Percentiles rank a stretch among this genome's conserved stretches.
These are phyloP conservation scores for Saposhnikovia divaricata DNA, from an alignment of 129 eudicot species.

Conservation along the genomic window DNA sequence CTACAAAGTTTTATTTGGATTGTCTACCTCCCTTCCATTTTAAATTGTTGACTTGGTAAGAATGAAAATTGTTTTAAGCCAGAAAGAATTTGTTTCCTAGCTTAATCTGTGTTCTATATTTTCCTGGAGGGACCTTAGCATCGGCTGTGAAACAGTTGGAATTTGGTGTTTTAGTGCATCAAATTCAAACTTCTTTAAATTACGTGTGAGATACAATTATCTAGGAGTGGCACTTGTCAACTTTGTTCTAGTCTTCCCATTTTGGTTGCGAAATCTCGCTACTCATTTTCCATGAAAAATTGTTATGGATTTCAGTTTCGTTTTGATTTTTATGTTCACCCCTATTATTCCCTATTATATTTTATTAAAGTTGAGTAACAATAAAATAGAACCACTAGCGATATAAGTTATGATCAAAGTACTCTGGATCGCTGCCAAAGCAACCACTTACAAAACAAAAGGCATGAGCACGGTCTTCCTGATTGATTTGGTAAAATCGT, in stretches of 20 bases:
- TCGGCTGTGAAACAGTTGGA: background rate
- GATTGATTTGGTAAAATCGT: too few relatives aligned
- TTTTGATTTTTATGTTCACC: too few relatives aligned
- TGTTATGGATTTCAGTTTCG: too few relatives aligned
- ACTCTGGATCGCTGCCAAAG: too few relatives aligned
- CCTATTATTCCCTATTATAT: too few relatives aligned
- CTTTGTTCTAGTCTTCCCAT: background rate
- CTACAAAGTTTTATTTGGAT: background rate
- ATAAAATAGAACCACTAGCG: too few relatives aligned
- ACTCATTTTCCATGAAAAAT: too few relatives aligned
- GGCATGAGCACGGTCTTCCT: too few relatives aligned
- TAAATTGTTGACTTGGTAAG: background rate
- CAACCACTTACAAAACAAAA: too few relatives aligned
- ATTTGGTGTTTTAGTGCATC: background rate
- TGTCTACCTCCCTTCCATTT: background rate
- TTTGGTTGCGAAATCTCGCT: too few relatives aligned
- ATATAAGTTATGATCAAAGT: too few relatives aligned
- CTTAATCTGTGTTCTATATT: background rate
- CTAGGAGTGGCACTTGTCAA: background rate
- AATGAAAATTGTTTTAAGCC: background rate
- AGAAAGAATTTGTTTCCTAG: background rate
- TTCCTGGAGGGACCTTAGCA: background rate
- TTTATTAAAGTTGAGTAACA: too few relatives aligned
- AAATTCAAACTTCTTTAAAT: background rate
- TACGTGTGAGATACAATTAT: background rate